Conservation (phyloP, 2,329 filamentous ascomycete species). For the Penicillium sp. region DNA sequence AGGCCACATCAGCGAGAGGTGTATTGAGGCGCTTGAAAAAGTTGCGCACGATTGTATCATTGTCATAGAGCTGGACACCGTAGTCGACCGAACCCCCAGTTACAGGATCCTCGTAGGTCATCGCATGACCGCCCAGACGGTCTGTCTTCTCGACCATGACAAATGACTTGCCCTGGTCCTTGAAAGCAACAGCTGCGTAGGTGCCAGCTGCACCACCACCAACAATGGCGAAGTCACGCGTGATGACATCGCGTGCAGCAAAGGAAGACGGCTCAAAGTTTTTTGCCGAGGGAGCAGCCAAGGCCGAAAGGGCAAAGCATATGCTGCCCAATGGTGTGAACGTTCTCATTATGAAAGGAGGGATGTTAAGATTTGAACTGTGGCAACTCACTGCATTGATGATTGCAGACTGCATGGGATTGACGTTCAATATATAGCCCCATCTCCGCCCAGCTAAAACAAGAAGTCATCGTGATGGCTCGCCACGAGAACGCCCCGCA, state of each 20-base stretch:
- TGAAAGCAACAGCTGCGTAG: conserved; percentile 18
- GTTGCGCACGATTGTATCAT: not conserved
- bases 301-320: too few species aligned
- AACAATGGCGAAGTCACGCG: conserved; percentile 3
- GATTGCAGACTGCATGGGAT: not conserved
- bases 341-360: too few species aligned
- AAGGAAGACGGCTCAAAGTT: too few species aligned
- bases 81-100: conserved; percentile 17
- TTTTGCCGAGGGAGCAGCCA: too few species aligned
- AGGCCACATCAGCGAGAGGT: too few species aligned
- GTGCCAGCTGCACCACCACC: conserved; percentile 15
- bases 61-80: not conserved
- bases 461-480: not conserved
- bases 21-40: not conserved
- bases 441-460: not conserved
- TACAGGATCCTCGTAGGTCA: conserved; percentile 22
- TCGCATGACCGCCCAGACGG: conserved; percentile 28
- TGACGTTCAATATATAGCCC: not conserved
- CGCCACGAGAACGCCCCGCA: not conserved
- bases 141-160: conserved; percentile 26
- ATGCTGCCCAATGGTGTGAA: too few species aligned
- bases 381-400: too few species aligned
- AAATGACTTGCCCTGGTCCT: conserved; percentile 31
- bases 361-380: too few species aligned
- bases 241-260: not conserved